Percentiles rank a stretch among this genome's conserved stretches.
These are phyloP conservation scores for Neopestalotiopsis sp. DNA, from an alignment of 2,329 filamentous ascomycete genomes.

Conservation along the genomic window DNA sequence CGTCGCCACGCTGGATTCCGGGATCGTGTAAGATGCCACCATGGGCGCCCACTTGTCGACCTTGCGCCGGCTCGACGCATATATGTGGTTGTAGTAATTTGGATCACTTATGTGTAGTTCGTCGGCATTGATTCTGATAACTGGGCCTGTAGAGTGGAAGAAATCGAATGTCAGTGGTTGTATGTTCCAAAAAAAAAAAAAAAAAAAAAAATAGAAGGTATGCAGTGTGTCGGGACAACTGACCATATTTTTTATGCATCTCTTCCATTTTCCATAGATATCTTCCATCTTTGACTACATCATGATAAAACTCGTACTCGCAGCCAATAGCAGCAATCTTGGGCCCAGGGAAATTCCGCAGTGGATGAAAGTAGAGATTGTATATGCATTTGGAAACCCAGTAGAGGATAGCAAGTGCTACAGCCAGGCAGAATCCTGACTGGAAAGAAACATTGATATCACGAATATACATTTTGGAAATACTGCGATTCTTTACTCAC, in stretches of 20 bases:
- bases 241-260: constrained; percentile 31
- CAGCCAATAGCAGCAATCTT: constrained; percentile 29
- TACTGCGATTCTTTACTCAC: neutral
- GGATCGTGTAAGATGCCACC: constrained; percentile 7
- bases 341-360: constrained; percentile 26
- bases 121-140: constrained; percentile 38
- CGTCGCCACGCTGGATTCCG: constrained; percentile 4
- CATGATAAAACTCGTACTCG: constrained; percentile 31
- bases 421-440: neutral
- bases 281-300: constrained; percentile 25
- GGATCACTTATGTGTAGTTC: constrained; percentile 39
- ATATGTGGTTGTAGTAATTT: constrained; percentile 33
- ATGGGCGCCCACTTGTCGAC: constrained; percentile 22
- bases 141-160: constrained; percentile 26
- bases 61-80: constrained; percentile 20
- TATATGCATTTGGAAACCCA: constrained; percentile 4
- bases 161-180: neutral
- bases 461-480: neutral
- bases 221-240: neutral
- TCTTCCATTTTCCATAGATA: constrained; percentile 28
- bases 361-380: constrained; percentile 5
- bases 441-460: neutral
- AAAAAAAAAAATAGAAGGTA: too few relatives aligned
- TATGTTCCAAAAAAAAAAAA: neutral
- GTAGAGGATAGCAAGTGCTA: neutral